Evolutionary conservation across 2,329 filamentous ascomycete genomes (phyloP), one percentile per base, ranked within the genome.

Genomic region (Fusarium equiseti): DNA sequence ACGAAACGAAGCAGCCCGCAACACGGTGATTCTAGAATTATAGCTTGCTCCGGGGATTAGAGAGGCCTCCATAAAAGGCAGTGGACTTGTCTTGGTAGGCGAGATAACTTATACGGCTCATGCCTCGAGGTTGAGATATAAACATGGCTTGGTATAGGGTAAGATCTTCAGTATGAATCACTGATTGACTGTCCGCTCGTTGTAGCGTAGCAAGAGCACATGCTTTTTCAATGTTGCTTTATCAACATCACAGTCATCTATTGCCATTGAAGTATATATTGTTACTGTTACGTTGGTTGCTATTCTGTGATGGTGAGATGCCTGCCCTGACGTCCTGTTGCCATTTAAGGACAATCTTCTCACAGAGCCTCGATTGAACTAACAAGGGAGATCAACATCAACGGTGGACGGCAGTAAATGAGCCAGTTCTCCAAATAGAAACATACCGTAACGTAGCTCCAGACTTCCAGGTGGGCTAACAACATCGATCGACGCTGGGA

Each of bases 401-500:
- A 52, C 32, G 49, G 49, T 40, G 32, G 27, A 40, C 48, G 26
- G 16, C 4, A 20, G 35, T 9, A 31, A 38, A 44, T 29, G 43
- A 54, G 22, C 8, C 13, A 29, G 9, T 7, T 40, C 32, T 50
- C n/a, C 40, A 57, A 55, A 56, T 56, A 54, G 42, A 64, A 31
- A 27, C 32, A 29, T 40, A 4, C 29, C 22, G 40, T 26, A 61
- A 32, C 32, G n/a, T 51, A 38, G 62, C 42, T 49, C 29, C 50
- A 53, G 29, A 59, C 27, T 54, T 52, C 64, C 38, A 49, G 58
- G 46, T 24, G 45, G 45, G 12, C 58, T 53, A 65, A 56, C 26
- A 29, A 27, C 11, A 4, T 40, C 55, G 68, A 71, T 71, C 54
- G 59, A 44, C 63, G 35, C 63, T 45, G 50, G 63, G 68, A 40